Conservation (phyloP, 1,139 yeast genomes). For the Scheffersomyces parashehatae region DNA sequence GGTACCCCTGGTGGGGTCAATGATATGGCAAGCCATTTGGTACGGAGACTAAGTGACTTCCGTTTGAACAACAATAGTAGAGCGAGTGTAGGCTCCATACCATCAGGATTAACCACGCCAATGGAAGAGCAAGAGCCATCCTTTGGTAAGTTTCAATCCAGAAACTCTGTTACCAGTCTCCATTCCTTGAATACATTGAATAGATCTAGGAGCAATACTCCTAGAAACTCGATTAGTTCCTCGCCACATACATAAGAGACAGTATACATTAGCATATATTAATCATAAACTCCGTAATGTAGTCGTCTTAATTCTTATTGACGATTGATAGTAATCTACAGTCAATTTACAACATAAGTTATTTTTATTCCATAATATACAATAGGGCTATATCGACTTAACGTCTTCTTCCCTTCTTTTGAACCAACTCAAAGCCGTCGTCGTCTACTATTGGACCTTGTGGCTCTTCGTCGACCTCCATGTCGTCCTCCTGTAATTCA, state of each 20-base stretch:
- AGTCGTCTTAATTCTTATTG: not conserved
- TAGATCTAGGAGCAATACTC: conserved; percentile 40
- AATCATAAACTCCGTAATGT: conserved; percentile 1
- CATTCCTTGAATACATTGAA: conserved; percentile 46
- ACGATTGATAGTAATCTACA: not conserved
- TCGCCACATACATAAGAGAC: not conserved
- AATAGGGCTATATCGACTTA: conserved; percentile 3
- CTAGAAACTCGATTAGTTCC: conserved; percentile 39
- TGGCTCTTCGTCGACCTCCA: conserved; percentile 39
- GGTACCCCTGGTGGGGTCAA: conserved; percentile 47
- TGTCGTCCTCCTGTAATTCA: conserved; percentile 27
- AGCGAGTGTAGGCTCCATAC: conserved; percentile 22
- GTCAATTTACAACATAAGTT: not conserved
- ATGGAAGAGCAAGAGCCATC: conserved; percentile 31
- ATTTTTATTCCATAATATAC: not conserved
- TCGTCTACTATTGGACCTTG: conserved; percentile 78
- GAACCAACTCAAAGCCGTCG: conserved; percentile 90
- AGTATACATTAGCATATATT: not conserved
- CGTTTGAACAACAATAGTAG: conserved; percentile 28
- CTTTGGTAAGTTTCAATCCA: conserved; percentile 14
- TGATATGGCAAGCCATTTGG: conserved; percentile 51
- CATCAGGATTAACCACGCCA: conserved; percentile 26
- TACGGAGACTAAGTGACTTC: conserved; percentile 50
- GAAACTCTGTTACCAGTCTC: conserved; percentile 41
- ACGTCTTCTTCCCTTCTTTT: conserved; percentile 53